phyloP scores from a whole-genome alignment of 345 rosid genomes.

The Eucalyptus guilfoylei region DNA sequence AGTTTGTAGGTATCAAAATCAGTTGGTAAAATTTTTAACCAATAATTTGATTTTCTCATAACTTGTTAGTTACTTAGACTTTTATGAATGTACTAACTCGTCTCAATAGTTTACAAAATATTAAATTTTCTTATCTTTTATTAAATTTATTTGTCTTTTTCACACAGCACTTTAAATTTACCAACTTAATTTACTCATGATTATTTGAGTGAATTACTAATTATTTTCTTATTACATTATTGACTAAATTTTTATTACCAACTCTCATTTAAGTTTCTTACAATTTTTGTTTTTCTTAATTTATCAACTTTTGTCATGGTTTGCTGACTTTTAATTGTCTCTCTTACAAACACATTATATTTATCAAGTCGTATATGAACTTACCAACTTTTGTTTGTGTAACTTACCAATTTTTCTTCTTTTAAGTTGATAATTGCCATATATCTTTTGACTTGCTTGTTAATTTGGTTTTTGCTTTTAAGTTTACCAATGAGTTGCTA shows the following conservation, averaged over 20 bases:
- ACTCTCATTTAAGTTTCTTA: neutral
- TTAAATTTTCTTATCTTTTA: neutral
- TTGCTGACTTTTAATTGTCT: neutral
- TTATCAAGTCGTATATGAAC: neutral
- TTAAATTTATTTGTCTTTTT: neutral
- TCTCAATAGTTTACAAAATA: neutral
- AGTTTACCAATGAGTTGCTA: neutral
- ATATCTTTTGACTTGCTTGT: neutral
- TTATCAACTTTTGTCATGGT: neutral
- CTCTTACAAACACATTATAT: neutral
- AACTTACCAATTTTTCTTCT: neutral
- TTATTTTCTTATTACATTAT: neutral
- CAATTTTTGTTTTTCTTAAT: neutral
- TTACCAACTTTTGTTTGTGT: neutral
- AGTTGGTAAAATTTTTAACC: neutral
- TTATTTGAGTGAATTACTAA: neutral
- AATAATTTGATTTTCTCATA: neutral
- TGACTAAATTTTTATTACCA: neutral
- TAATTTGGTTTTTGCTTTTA: neutral
- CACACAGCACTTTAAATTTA: neutral
- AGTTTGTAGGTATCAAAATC: neutral
- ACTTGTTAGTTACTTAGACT: neutral
- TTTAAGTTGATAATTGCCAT: neutral
- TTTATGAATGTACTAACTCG: neutral
- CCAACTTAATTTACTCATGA: neutral